Base-by-base conservation (phyloP, 2,329 filamentous ascomycete genomes). In the Cryphonectria radicalis region DNA sequence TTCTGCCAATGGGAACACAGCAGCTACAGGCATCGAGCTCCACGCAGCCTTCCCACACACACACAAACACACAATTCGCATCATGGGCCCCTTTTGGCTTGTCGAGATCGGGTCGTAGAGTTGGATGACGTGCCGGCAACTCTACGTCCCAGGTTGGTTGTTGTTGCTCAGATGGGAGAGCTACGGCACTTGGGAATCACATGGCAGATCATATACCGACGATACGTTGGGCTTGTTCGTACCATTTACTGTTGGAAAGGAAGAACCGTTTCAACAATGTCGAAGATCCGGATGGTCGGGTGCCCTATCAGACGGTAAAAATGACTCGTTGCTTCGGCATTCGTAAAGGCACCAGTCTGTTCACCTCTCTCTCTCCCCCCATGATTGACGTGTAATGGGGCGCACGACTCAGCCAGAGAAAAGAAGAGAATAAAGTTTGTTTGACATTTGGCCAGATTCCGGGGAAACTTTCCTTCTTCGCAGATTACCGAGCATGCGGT, bases 291-390 rank as follows among this genome's bases (percentile, higher is more conserved):
- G 55, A 19, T 59, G 55, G 28, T 32, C 25, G 55, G 25, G 13
- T 32, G 14, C 55, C 55, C 14, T 59, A 32, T 19, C 14, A 35
- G 55, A 35, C 14, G 17, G 55, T 6, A 17, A 35, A 35, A 59
- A 32, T 59, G 55, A 59, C 55, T 59, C 55, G 55, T 59, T 59
- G 55, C 28, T 19, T 19, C 55, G 55, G 28, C 28, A 59, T 32
- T 17, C 14, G 13, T 19, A 59, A 40, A 11, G 25, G 53, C 55
- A 59, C 55, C 25, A 32, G 55, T 32, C 28, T 59, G 14, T 35
- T 59, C 53, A 4, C 32, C 32, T 32, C 4, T 11, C n/a, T 14
- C 53, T 25, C n/a, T n/a, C 8, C 53, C 3, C 53, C 28, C 53
- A 57, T 50, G 25, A 19, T 19, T 59, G 28, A 59, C 55, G 25